phyloP scores from a whole-genome alignment of 176 grass and related monocot species.

The Carex littledalei region DNA sequence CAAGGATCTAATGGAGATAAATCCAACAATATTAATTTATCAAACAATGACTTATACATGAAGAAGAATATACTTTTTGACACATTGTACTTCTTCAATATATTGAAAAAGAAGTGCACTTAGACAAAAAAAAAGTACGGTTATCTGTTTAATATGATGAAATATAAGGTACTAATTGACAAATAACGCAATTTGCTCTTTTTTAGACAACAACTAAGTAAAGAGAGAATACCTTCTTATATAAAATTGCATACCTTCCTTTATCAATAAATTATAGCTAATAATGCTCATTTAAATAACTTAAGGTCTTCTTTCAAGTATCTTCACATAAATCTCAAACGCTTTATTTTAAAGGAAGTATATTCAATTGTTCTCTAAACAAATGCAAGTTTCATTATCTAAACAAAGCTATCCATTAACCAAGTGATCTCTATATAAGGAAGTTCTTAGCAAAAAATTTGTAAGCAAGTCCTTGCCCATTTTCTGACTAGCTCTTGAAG shows the following conservation, averaged over 20 bases:
- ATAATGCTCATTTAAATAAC: constrained; percentile 29
- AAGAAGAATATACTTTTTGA: background rate
- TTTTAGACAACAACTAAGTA: constrained; percentile 1
- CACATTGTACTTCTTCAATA: background rate
- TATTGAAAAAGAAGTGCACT: background rate
- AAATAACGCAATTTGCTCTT: background rate
- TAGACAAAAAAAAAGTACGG: background rate
- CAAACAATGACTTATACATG: background rate
- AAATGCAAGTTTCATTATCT: constrained; percentile 9
- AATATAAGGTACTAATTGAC: background rate
- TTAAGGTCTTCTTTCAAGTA: constrained; percentile 8
- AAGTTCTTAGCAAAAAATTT: background rate
- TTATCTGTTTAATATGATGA: background rate
- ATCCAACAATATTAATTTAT: background rate
- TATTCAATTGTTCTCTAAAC: constrained; percentile 11
- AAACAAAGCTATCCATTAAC: constrained; percentile 15
- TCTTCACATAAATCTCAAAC: constrained; percentile 7
- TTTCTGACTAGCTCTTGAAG: background rate
- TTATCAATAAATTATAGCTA: constrained; percentile 17
- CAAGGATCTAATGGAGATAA: background rate
- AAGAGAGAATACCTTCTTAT: background rate
- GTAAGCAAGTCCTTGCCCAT: constrained; percentile 15
- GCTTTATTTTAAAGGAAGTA: background rate
- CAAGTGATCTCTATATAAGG: constrained; percentile 15
- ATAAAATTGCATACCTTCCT: constrained; percentile 7